Conservation (phyloP, 345 rosid genomes). For the Psidium friedrichsthalianum region DNA sequence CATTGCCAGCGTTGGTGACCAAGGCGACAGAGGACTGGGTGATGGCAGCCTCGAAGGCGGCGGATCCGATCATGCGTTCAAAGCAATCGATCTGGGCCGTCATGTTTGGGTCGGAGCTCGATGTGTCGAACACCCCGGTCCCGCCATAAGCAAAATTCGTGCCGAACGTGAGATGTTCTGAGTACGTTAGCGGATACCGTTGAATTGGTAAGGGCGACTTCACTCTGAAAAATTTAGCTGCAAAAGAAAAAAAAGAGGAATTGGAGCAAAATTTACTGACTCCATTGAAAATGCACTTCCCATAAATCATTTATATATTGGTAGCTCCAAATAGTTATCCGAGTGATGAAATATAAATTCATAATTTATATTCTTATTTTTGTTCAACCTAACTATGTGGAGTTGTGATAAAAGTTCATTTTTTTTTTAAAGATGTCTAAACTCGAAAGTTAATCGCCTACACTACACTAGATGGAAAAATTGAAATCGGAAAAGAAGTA, state of each 20-base stretch:
- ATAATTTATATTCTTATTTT: not conserved
- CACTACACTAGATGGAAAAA: not conserved
- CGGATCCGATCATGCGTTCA: not conserved
- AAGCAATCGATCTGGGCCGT: slow-evolving; percentile 15
- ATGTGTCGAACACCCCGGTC: slow-evolving; percentile 20
- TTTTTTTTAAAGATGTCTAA: not conserved
- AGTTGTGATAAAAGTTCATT: not conserved
- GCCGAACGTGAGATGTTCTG: not conserved
- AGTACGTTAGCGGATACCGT: not conserved
- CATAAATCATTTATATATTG: not conserved
- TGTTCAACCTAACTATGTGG: not conserved
- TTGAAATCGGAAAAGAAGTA: too few species aligned
- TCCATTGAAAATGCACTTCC: not conserved
- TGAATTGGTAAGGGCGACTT: not conserved
- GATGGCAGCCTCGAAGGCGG: not conserved
- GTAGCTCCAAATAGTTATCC: not conserved
- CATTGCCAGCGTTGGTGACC: slow-evolving; percentile 22
- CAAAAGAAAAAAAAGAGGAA: not conserved
- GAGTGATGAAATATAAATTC: not conserved
- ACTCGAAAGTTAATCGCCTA: not conserved
- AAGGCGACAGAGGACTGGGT: slow-evolving; percentile 11
- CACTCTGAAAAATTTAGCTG: not conserved
- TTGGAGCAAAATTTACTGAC: not conserved
- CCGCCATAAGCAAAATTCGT: slow-evolving; percentile 33
- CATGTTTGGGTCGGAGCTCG: slow-evolving; percentile 12